A percentile compares a stretch with the other conserved stretches of the same genome.
Conservation (phyloP, 805 yeast genomes). For the Hanseniaspora vineae region DNA sequence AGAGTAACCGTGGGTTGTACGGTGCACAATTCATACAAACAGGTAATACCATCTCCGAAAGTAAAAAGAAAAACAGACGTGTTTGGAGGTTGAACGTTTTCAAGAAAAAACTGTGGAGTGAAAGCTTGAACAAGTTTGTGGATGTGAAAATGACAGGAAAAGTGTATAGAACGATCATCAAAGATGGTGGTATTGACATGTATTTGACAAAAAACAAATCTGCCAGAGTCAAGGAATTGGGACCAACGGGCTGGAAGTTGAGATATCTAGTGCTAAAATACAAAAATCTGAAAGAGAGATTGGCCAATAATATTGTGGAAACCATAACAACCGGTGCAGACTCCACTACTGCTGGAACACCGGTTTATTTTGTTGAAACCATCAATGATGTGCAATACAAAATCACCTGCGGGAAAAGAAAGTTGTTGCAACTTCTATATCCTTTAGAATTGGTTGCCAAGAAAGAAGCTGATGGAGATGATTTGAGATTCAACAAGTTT, state of each 20-base stretch:
- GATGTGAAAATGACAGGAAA: slow-evolving; percentile 57
- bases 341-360: slow-evolving; percentile 12
- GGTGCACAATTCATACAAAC: slow-evolving; percentile 77
- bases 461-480: slow-evolving; percentile 29
- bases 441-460: slow-evolving; percentile 34
- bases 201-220: slow-evolving; percentile 78
- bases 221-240: slow-evolving; percentile 84
- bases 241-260: slow-evolving; percentile 84
- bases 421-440: slow-evolving; percentile 41
- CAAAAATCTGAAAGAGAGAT: slow-evolving; percentile 14
- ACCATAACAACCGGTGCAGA: slow-evolving; percentile 22
- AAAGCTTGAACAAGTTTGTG: slow-evolving; percentile 45
- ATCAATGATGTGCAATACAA: slow-evolving; percentile 31
- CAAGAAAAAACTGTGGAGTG: slow-evolving; percentile 72
- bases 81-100: slow-evolving; percentile 80
- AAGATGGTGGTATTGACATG: slow-evolving; percentile 90
- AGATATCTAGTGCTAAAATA: slow-evolving; percentile 54
- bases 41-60: slow-evolving; percentile 70
- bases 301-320: slow-evolving; percentile 27
- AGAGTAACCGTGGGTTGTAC: slow-evolving; percentile 76
- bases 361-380: slow-evolving; percentile 37
- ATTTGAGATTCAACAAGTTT: slow-evolving; percentile 37
- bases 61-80: slow-evolving; percentile 56
- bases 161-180: slow-evolving; percentile 75
- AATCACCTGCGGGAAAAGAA: slow-evolving; percentile 53